Base-by-base conservation (phyloP, 2,329 filamentous ascomycete genomes). In the Diaporthe amygdali region DNA sequence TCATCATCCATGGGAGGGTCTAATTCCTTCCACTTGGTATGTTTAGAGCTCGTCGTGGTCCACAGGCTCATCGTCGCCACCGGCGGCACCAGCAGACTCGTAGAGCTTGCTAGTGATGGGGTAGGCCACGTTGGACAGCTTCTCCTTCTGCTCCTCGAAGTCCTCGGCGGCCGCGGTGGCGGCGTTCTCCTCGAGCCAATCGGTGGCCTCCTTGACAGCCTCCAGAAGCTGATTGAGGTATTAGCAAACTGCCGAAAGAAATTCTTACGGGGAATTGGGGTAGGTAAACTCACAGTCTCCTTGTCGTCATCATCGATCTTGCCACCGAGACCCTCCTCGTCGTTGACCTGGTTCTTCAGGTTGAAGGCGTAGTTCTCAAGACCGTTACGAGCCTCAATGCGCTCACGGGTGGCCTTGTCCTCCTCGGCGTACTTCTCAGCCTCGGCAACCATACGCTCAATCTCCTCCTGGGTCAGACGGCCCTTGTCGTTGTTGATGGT, bases 401-500 rank as follows among this genome's bases (percentile, higher is more conserved):
- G 95, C 88, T 96, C 94, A 82, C 95, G 94, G 80, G 94, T 97
- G 75, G 95, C 95, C 91, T 98, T 98, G 89, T 99, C 96, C 87
- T 98, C 96, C 84, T 99, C 96, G 81, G 96, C 96, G 83, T 95
- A 98, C 87, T 98, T 94, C 91, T 98, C 96, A 73, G 96, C 96
- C 86, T 99, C 96, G 77, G 93, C 92, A 75, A 99, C 95, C 96
- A 99, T 99, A 84, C 96, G 96, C 84, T 98, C 96, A 78, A 99
- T 99, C 85, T 99, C 96, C 78, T 99, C 96, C 80, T 93, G 93
- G 78, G 93, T 95, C 66, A 99, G 92, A 83, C 96, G 96, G 77
- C 96, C 96, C 92, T 98, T 98, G 87, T 99, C 96, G 87, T 99
- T 98, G 87, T 93, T 98, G 82, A 99, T 99, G 78, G 96, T 98